Evolutionary conservation across 179 eudicot species (phyloP), one percentile per base, ranked within the genome.

Genomic region (Spergularia azorica): DNA sequence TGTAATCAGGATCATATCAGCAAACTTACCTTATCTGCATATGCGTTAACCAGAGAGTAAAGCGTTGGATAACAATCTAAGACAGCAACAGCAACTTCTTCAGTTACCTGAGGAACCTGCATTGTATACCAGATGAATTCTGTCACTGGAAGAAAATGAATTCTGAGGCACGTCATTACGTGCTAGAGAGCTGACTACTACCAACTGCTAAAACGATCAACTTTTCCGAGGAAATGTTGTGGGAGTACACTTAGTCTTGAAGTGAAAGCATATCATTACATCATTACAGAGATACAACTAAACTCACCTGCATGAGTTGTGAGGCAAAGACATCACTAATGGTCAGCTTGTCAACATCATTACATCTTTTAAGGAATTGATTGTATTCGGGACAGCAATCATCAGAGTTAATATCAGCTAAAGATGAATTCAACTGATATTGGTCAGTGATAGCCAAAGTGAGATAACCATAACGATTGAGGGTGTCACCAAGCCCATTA

Each of bases 71-170:
- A 96, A 86, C 90, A 77, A 73, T 92, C 89, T 73, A 94, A 51
- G 71, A 94, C 96, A 77, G 98, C 95, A 70, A 89, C 67, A 66
- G 98, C 99, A 81, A 86, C 59, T 64, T 94, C 93, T 83, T 96
- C 99, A 5, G 98, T 94, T 63, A 96, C 99, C 60, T 90, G 97
- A 41, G 98, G 90, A 76, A 96, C 93, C 99, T 96, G 90, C 80
- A 91, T 63, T 17, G 77, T n/a, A 51, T 36, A 71, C n/a, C 72
- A 51, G 32, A 63, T 64, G n/a, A 78, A 70, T 65, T 54, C 54
- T 1, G 32, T 54, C 9, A 32, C 62, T 54, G 71, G 71, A 50
- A 14, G 15, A 61, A 61, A 43, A 43, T 1, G 48, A 8, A 13
- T 66, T 39, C 70, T 39, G 6, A 66, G 48, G 48, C 48, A 1